Conservation (phyloP, 352 stramenopile species). For the Stramenopiles sp. region DNA sequence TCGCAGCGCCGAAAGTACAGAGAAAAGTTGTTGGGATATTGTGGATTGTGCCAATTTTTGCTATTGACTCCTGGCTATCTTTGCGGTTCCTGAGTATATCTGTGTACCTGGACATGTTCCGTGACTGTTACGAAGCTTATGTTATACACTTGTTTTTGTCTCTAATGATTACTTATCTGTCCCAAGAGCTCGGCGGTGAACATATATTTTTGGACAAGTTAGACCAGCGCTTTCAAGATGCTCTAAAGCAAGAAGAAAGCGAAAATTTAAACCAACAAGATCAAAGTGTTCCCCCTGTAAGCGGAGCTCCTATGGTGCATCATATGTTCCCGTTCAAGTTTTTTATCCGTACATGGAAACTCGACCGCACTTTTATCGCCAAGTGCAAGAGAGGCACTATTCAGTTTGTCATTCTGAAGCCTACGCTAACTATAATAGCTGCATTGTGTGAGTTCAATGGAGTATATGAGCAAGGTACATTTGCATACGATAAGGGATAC, state of each 20-base stretch:
- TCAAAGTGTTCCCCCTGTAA: no score
- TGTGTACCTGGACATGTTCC: conserved; percentile 72
- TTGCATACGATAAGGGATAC: conserved; percentile 50
- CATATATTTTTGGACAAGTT: conserved; percentile 22
- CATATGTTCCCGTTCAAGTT: conserved; percentile 49
- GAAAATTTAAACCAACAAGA: not conserved
- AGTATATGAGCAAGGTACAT: conserved; percentile 56
- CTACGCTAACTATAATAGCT: conserved; percentile 22
- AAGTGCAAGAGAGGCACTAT: conserved; percentile 82
- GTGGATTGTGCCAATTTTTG: conserved; percentile 96
- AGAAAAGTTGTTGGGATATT: conserved; percentile 89
- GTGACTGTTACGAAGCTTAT: conserved; percentile 94
- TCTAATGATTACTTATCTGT: conserved; percentile 83
- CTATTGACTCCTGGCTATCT: conserved; percentile 83
- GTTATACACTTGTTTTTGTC: conserved; percentile 91
- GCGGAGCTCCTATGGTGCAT: no score
- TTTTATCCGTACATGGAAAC: conserved; percentile 41
- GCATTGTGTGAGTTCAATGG: conserved; percentile 23
- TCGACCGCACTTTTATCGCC: conserved; percentile 59
- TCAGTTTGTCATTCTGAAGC: conserved; percentile 87
- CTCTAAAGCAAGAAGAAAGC: conserved; percentile 15
- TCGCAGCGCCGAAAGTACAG: conserved; percentile 73
- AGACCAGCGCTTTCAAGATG: conserved; percentile 25
- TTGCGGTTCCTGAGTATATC: conserved; percentile 78
- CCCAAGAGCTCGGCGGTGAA: conserved; percentile 60